Evolutionary conservation across 177 flowering plant genomes (phyloP).

Genomic region (Vitis hybrid): DNA sequence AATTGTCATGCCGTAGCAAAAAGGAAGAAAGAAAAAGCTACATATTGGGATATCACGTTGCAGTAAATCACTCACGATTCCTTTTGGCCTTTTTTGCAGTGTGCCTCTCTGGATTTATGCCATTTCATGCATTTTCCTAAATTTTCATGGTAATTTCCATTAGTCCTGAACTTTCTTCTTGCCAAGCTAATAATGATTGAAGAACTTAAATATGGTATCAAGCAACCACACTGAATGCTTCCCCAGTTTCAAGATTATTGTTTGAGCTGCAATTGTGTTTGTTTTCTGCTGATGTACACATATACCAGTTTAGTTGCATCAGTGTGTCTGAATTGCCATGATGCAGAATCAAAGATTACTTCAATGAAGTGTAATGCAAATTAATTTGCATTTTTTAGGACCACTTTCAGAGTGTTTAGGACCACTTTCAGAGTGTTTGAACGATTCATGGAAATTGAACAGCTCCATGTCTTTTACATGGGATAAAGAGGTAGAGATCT

Average conservation of each 20-base stretch:
- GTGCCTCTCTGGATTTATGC: conserved; percentile 83
- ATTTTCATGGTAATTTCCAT: conserved; percentile 69
- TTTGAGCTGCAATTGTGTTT: no score
- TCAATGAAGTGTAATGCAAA: background rate
- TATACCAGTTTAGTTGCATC: background rate
- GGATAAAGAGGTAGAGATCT: background rate
- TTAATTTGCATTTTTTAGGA: background rate
- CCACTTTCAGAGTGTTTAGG: background rate
- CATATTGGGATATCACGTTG: background rate
- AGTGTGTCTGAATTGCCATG: background rate
- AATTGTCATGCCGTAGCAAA: background rate
- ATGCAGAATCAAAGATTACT: background rate
- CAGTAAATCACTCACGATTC: background rate
- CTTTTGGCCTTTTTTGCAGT: conserved; percentile 49
- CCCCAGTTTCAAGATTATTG: no score
- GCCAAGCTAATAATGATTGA: background rate
- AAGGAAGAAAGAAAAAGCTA: no score
- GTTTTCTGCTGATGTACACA: no score
- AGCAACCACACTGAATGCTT: no score
- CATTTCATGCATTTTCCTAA: conserved; percentile 61
- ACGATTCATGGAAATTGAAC: background rate
- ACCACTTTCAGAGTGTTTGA: background rate
- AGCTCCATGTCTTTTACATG: background rate
- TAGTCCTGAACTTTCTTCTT: conserved; percentile 7
- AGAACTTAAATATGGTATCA: background rate